phyloP scores from a whole-genome alignment of 2,329 filamentous ascomycete genomes.

The Monosporascus cannonballus region DNA sequence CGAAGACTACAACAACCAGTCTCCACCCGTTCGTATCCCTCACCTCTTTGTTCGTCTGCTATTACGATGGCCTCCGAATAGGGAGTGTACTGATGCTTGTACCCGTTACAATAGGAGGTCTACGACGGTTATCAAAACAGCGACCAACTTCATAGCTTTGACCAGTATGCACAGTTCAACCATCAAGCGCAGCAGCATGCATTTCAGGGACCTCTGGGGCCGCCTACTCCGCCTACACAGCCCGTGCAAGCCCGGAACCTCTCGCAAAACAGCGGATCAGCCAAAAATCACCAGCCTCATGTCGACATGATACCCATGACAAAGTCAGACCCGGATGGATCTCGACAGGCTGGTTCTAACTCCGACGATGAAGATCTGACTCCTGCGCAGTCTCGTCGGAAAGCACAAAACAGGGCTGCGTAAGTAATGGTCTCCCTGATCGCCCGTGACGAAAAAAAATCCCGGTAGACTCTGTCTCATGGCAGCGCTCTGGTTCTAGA shows the following conservation, averaged over 20 bases:
- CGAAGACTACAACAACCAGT: constrained; percentile 49
- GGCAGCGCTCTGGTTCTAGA: not conserved
- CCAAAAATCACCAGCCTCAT: constrained; percentile 12
- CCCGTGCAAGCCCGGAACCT: constrained; percentile 20
- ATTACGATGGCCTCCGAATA: constrained; percentile 20
- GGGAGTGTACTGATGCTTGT: constrained; percentile 19
- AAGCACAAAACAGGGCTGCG: constrained; percentile 57
- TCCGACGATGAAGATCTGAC: constrained; percentile 52
- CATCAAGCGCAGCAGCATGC: constrained; percentile 20
- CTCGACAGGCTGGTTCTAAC: constrained; percentile 39
- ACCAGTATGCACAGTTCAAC: constrained; percentile 38
- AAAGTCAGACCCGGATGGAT: constrained; percentile 34
- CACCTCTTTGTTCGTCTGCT: constrained; percentile 10
- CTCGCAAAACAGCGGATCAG: constrained; percentile 15
- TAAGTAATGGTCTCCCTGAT: constrained; percentile 32
- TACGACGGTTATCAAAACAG: constrained; percentile 41
- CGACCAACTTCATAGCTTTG: constrained; percentile 43
- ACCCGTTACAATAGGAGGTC: constrained; percentile 34
- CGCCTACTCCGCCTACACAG: constrained; percentile 47
- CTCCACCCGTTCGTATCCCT: constrained; percentile 44
- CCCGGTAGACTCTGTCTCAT: not conserved
- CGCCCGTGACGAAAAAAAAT: not conserved
- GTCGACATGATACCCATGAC: constrained; percentile 28
- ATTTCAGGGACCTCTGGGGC: constrained; percentile 43
- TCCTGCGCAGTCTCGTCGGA: constrained; percentile 52